Percentiles rank a stretch among this genome's conserved stretches.
phyloP scores from a whole-genome alignment of 495 filamentous ascomycete genomes.

The Penicillium soppii region DNA sequence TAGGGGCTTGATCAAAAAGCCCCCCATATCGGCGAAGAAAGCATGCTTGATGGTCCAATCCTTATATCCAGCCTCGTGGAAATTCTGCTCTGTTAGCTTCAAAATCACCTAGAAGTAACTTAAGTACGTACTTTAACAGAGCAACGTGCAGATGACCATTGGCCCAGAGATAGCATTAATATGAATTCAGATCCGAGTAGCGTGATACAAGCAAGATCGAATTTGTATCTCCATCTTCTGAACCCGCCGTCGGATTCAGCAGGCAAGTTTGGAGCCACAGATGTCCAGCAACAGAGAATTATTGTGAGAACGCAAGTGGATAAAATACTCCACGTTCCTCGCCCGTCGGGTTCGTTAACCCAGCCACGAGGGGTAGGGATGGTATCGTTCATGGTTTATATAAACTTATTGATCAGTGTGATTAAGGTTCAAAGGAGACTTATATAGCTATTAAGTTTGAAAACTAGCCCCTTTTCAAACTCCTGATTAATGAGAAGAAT shows the following conservation, averaged over 20 bases:
- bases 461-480: too few species aligned
- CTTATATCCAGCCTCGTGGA: slow-evolving; percentile 11
- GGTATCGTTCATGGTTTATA: slow-evolving; percentile 1
- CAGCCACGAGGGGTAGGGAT: slow-evolving; percentile 14
- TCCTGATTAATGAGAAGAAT: too few species aligned
- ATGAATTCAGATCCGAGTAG: slow-evolving; percentile 38
- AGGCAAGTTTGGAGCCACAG: slow-evolving; percentile 30
- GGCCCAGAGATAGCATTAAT: slow-evolving; percentile 27
- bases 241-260: slow-evolving; percentile 6
- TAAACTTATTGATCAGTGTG: too few species aligned
- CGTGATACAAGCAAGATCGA: slow-evolving; percentile 23
- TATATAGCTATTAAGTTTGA: too few species aligned
- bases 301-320: slow-evolving; percentile 33
- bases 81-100: slow-evolving; percentile 6
- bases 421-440: too few species aligned
- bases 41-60: slow-evolving; percentile 38
- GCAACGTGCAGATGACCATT: slow-evolving; percentile 32
- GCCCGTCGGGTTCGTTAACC: slow-evolving; percentile 30
- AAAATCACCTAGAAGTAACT: neutral
- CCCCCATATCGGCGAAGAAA: slow-evolving; percentile 43
- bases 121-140: slow-evolving; percentile 22
- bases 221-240: slow-evolving; percentile 17
- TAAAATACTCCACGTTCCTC: slow-evolving; percentile 31
- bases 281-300: slow-evolving; percentile 29
- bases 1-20: slow-evolving; percentile 27